Conservation (phyloP, 139 green algal species). For the Desmodesmus armatus region DNA sequence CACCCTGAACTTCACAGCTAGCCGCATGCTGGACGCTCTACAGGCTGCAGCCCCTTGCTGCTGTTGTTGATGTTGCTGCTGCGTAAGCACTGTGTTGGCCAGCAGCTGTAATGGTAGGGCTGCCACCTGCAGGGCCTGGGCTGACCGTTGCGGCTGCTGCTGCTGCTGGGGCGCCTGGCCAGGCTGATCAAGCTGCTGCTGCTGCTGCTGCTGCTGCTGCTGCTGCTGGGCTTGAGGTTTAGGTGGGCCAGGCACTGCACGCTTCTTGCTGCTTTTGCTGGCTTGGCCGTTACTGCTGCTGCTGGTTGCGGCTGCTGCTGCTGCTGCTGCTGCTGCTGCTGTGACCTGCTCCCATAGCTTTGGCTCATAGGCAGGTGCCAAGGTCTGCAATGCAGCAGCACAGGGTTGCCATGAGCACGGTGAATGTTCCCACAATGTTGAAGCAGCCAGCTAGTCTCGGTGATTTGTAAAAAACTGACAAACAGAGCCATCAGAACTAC, state of each 20-base stretch:
- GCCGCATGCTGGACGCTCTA: not conserved
- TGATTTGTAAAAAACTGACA: no score
- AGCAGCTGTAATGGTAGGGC: not conserved
- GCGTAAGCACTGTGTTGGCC: no score
- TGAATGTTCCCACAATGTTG: no score
- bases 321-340: slow-evolving; percentile 17
- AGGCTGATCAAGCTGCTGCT: not conserved
- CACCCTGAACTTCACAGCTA: slow-evolving; percentile 27
- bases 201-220: not conserved
- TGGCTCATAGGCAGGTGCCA: not conserved
- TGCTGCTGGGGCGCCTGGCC: not conserved
- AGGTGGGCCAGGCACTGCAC: not conserved
- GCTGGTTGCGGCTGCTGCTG: not conserved
- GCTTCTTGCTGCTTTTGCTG: not conserved
- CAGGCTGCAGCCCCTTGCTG: not conserved
- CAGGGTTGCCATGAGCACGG: not conserved
- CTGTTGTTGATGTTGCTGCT: slow-evolving; percentile 17
- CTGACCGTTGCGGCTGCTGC: not conserved
- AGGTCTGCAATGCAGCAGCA: not conserved
- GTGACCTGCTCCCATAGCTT: not conserved
- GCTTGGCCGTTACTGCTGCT: not conserved
- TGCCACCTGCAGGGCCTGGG: not conserved
- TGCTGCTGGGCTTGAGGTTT: not conserved
- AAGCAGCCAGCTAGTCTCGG: no score
- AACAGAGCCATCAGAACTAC: no score